phyloP scores from a whole-genome alignment of 2,329 filamentous ascomycete species.

The Diaporthe capsici region DNA sequence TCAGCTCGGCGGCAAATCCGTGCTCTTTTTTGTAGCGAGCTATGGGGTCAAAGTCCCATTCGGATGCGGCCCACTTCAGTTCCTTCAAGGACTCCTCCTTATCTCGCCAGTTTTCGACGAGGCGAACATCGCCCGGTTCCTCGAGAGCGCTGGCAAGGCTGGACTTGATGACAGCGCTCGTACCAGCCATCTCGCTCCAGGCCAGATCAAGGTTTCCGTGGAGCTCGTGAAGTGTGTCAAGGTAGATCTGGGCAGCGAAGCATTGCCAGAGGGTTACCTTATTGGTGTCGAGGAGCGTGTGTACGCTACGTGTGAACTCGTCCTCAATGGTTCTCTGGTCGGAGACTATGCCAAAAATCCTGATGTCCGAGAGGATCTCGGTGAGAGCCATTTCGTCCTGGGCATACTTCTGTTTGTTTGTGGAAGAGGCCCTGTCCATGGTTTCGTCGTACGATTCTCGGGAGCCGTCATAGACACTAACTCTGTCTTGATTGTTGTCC shows the following conservation, averaged over 20 bases:
- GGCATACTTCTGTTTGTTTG: not conserved
- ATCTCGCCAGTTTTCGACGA: not conserved
- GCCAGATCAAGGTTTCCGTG: not conserved
- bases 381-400: not conserved
- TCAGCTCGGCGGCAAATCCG: not conserved
- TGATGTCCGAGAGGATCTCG: constrained; percentile 2
- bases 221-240: not conserved
- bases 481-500: not conserved
- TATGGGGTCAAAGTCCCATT: not conserved
- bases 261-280: constrained; percentile 4
- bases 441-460: not conserved
- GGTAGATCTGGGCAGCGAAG: not conserved
- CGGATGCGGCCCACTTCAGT: not conserved
- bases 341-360: not conserved
- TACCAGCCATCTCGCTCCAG: constrained; percentile 1
- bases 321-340: not conserved
- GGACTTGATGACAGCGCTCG: not conserved
- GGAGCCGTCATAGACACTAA: not conserved
- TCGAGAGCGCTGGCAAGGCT: not conserved
- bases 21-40: not conserved
- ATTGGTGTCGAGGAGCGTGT: not conserved
- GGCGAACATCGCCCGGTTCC: not conserved
- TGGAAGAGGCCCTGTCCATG: not conserved
- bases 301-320: constrained; percentile 3
- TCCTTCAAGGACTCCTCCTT: not conserved